These are phyloP conservation scores for Pythium insidiosum DNA, from an alignment of 352 stramenopile genomes.

Conservation along the genomic window DNA sequence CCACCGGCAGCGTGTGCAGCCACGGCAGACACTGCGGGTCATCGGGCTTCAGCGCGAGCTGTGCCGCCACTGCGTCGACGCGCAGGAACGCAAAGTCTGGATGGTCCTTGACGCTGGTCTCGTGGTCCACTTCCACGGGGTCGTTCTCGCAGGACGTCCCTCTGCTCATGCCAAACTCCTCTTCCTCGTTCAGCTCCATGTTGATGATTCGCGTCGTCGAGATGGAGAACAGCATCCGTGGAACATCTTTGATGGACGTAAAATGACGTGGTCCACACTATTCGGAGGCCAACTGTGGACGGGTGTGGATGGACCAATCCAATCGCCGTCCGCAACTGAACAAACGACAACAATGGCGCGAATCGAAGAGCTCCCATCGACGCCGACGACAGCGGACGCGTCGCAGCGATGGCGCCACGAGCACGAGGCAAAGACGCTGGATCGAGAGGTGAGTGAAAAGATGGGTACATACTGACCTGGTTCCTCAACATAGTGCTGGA, in stretches of 20 bases:
- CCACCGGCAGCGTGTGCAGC: slow-evolving; percentile 45
- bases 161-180: slow-evolving; percentile 67
- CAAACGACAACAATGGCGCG: slow-evolving; percentile 28
- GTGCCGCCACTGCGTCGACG: too few relatives aligned
- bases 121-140: slow-evolving; percentile 50
- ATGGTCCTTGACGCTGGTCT: slow-evolving; percentile 51
- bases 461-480: too few relatives aligned
- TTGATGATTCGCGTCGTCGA: too few relatives aligned
- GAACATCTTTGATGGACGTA: too few relatives aligned
- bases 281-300: background rate
- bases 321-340: too few relatives aligned
- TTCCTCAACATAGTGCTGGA: too few relatives aligned
- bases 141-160: slow-evolving; percentile 42
- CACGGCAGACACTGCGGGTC: slow-evolving; percentile 25
- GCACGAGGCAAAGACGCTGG: slow-evolving; percentile 26
- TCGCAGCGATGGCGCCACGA: slow-evolving; percentile 46
- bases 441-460: slow-evolving; percentile 34
- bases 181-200: slow-evolving; percentile 39
- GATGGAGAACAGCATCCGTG: too few relatives aligned
- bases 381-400: slow-evolving; percentile 4
- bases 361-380: slow-evolving; percentile 23
- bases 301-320: too few relatives aligned
- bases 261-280: slow-evolving; percentile 7
- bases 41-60: too few relatives aligned
- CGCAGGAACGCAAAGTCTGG: slow-evolving; percentile 59